phyloP scores from a whole-genome alignment of 768 basidiomycete species.

The Mrakia frigida region DNA sequence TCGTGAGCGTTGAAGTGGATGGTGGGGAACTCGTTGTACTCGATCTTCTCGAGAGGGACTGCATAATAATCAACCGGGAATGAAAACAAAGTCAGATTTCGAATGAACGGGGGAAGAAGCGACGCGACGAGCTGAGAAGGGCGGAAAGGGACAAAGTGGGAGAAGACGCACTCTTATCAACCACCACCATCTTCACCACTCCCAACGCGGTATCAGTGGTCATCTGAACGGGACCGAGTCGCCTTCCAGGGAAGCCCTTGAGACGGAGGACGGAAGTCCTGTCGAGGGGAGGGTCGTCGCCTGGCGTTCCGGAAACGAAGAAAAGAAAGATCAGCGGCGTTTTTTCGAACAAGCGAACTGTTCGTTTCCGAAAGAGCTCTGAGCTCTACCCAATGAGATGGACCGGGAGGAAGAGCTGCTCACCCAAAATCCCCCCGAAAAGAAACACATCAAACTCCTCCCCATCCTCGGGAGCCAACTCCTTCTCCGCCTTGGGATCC shows the following conservation, averaged over 20 bases:
- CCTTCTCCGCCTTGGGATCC: conserved; percentile 77
- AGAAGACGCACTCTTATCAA: conserved; percentile 56
- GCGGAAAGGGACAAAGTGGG: neutral
- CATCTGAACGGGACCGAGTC: conserved; percentile 88
- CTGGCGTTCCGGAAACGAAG: conserved; percentile 44
- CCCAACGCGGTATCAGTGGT: conserved; percentile 95
- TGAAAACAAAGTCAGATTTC: neutral
- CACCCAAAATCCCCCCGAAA: conserved; percentile 71
- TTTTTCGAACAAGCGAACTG: too few relatives aligned
- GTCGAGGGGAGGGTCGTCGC: conserved; percentile 93
- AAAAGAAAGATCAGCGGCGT: neutral
- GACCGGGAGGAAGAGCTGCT: too few relatives aligned
- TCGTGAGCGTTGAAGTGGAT: conserved; percentile 81
- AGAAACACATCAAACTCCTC: conserved; percentile 73
- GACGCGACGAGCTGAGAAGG: too few relatives aligned
- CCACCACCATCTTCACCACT: conserved; percentile 76
- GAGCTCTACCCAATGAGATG: too few relatives aligned
- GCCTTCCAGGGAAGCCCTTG: conserved; percentile 78
- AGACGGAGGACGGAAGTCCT: conserved; percentile 70
- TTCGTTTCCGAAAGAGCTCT: too few relatives aligned
- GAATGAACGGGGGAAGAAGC: neutral
- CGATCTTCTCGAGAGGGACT: conserved; percentile 65
- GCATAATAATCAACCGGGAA: neutral
- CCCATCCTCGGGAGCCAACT: conserved; percentile 64
- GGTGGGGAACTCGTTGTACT: conserved; percentile 65